Percentiles rank a stretch among this genome's conserved stretches.
Evolutionary conservation across 495 filamentous ascomycete genomes (phyloP).

Genomic region (Aspergillus biplanus): DNA sequence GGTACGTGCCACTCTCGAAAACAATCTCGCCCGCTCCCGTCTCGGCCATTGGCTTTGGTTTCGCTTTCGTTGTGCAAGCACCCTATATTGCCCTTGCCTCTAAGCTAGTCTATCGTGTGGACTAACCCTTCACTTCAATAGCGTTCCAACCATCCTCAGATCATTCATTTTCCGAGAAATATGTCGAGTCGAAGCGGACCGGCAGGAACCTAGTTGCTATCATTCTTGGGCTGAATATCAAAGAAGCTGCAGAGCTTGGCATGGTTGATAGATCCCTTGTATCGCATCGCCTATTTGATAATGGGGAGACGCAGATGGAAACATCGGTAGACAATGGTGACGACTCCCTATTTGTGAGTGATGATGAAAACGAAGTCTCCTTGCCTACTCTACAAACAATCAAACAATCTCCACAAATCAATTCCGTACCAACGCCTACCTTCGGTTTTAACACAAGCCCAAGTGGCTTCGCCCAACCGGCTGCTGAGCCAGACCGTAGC

Average conservation of each 20-base stretch:
- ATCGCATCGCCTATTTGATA: conserved; percentile 20
- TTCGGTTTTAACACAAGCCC: conserved; percentile 16
- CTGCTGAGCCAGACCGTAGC: not conserved
- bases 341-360: conserved; percentile 50
- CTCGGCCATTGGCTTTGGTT: conserved; percentile 7
- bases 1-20: conserved; percentile 37
- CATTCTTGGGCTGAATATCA: conserved; percentile 54
- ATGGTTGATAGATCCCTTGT: conserved; percentile 48
- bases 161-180: conserved; percentile 53
- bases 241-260: conserved; percentile 48
- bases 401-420: not conserved
- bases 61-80: not conserved
- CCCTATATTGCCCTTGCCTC: not conserved
- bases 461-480: conserved; percentile 21
- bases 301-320: conserved; percentile 6
- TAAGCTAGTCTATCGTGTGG: conserved; percentile 8
- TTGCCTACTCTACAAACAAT: conserved; percentile 9
- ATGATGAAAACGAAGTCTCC: conserved; percentile 37
- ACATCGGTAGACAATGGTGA: conserved; percentile 27
- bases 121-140: conserved; percentile 30
- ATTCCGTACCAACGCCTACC: conserved; percentile 10
- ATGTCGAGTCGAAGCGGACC: conserved; percentile 55
- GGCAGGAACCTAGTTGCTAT: conserved; percentile 52
- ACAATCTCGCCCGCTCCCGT: conserved; percentile 4
- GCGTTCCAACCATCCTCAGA: conserved; percentile 49